Conservation (phyloP, 1,284 basidiomycete species). For the Cryptococcus sp. region DNA sequence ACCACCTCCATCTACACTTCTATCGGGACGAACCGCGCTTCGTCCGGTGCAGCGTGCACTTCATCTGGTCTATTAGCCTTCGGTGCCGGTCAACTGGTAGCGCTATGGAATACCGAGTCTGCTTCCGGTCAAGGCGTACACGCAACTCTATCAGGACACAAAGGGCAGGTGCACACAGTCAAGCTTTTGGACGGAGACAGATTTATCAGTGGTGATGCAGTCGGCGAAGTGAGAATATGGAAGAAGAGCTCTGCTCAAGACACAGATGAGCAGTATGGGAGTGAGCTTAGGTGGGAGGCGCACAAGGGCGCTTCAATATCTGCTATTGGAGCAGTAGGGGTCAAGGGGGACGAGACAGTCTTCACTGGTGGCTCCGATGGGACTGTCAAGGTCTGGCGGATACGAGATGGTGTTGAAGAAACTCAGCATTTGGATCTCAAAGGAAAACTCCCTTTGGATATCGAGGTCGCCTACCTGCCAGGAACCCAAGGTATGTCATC, state of each 20-base stretch:
- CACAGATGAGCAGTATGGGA: constrained; percentile 5
- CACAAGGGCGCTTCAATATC: constrained; percentile 69
- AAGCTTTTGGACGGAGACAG: constrained; percentile 58
- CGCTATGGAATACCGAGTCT: constrained; percentile 70
- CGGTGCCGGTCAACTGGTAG: constrained; percentile 72
- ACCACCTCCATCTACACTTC: constrained; percentile 66
- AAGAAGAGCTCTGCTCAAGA: too few relatives aligned
- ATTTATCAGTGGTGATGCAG: constrained; percentile 72
- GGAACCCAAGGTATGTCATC: constrained; percentile 61
- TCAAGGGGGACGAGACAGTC: constrained; percentile 52
- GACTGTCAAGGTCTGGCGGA: constrained; percentile 68
- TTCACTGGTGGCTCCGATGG: constrained; percentile 80
- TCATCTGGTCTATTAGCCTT: constrained; percentile 67
- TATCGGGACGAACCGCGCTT: constrained; percentile 73
- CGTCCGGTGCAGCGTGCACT: constrained; percentile 62
- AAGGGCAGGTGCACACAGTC: constrained; percentile 72
- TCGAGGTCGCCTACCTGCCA: constrained; percentile 68
- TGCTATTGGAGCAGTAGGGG: constrained; percentile 58
- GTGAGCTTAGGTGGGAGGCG: constrained; percentile 55
- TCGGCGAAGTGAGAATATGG: constrained; percentile 59
- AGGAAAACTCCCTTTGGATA: constrained; percentile 72
- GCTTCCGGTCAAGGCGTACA: constrained; percentile 58
- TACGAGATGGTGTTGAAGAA: constrained; percentile 17
- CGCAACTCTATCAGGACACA: constrained; percentile 72
- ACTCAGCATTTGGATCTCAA: constrained; percentile 65